Evolutionary conservation across 495 filamentous ascomycete genomes (phyloP), one percentile per base, ranked within the genome.

Genomic region (Saxispiralis lemnorum): DNA sequence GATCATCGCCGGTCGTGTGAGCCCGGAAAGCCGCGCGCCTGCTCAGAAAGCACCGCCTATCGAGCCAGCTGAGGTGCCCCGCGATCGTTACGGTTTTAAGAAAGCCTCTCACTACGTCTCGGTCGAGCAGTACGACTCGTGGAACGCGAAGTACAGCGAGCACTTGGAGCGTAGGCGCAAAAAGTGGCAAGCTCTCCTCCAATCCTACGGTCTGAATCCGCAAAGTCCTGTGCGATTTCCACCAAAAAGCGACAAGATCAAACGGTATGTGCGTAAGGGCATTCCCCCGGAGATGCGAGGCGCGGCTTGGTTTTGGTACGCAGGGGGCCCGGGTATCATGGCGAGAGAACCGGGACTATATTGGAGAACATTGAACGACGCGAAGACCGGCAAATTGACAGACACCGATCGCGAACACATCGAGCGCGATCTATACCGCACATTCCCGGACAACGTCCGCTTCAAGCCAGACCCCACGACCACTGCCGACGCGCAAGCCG

Each of bases 271-370:
- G 21, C 76, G 88, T 30, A 97, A 97, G 59, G 89, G 89, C n/a
- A 85, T 95, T 18, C 89, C 89, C 1, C 79, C 86, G 1, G 83
- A 93, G 45, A 86, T 83, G 73, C 72, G 89, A 52, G 89, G 89
- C 10, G 78, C 80, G 5, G 88, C 89, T 24, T 97, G 89, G 89
- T 97, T 93, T 54, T 96, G 78, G 61, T 97, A 95, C 58, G 86
- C 85, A n/a, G 85, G 84, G 11, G 89, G 89, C 6, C 81, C 82
- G 20, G 71, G 75, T 33, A 74, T 78, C 49, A 54, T 95, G 43
- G 71, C 72, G 43, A 76, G 81, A 43, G 69, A 93, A 54, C 63
- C 67, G 9, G 82, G 82, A 2, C 58, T 83, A 10, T 97, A 94
- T 51, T 68, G 75, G 32, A 62, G 73, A 34, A 65, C 94, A 24